Base-by-base conservation (phyloP, 768 basidiomycete genomes). In the Termitomyces sp. region DNA sequence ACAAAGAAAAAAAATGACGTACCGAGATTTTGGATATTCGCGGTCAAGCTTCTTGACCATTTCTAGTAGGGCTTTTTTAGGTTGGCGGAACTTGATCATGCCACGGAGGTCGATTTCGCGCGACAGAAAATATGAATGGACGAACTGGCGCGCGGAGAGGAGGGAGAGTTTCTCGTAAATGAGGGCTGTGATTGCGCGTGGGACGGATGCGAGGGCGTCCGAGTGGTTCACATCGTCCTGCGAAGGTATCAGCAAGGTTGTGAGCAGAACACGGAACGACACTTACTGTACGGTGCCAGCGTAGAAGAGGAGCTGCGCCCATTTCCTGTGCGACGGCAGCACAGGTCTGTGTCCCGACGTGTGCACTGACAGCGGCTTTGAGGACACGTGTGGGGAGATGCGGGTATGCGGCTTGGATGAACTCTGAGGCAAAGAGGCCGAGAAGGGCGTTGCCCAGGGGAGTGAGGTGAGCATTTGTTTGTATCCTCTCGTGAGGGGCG, bases 321-420 rank as follows among this genome's bases (percentile, higher is more conserved):
- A 88, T 86, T 72, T 94, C 90, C 57, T 86, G 83, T 26, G 95
- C 95, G 51, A 98, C 87, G 62, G 80, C 84, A 41, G 90, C 85
- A 66, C 92, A 93, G 5, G 89, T 87, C 62, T 83, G 75, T 16
- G 92, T 87, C 15, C 96, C 96, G 33, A 94, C 95, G 70, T 92
- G 91, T 54, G 94, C 92, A 42, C 91, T 94, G 57, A 96, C 84
- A 15, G 92, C 94, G 6, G 92, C 90, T 73, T 97, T 95, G 64
- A 92, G 74, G 24, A 94, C 94, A 55, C 92, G 86, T 22, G 92
- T 94, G 1, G 96, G 96, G 28, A 98, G 81, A 67, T 95, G 87
- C 0, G 96, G 96, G 70, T 89, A 98, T 46, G 84, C 78, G 13
- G 86, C 77, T 55, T 89, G 80, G 41, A 97, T 74, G 68, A 88